Percentiles rank a stretch among this genome's conserved stretches.
These are phyloP conservation scores for Annona squamosa DNA, from an alignment of 164 flowering plant species.

Conservation along the genomic window DNA sequence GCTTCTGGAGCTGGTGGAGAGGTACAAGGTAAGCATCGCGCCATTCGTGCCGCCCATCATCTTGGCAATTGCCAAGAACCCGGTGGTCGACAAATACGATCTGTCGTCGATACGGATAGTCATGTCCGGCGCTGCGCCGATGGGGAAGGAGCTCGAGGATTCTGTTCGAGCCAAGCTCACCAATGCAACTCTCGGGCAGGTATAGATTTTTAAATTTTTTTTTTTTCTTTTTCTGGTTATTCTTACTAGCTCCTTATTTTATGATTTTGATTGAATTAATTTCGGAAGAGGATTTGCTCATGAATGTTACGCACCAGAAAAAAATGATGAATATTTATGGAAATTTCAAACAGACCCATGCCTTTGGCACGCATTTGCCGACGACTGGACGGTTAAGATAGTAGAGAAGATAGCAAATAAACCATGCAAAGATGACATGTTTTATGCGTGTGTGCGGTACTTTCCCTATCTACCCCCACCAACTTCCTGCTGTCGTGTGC, in stretches of 20 bases:
- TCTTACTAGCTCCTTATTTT: too few species aligned
- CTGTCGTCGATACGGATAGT: conserved; percentile 62
- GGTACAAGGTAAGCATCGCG: conserved; percentile 57
- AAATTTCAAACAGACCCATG: background rate
- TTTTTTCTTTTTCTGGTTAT: too few species aligned
- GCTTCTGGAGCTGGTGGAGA: conserved; percentile 56
- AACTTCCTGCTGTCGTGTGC: too few species aligned
- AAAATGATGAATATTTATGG: background rate
- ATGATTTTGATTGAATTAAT: background rate
- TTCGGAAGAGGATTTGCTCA: background rate
- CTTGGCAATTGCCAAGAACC: conserved; percentile 62
- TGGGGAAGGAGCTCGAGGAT: conserved; percentile 94
- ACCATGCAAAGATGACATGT: too few species aligned
- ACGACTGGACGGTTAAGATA: too few species aligned
- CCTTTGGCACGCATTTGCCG: too few species aligned
- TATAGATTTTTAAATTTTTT: conserved; percentile 6
- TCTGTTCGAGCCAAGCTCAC: conserved; percentile 61
- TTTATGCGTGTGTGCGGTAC: too few species aligned
- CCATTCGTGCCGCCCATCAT: conserved; percentile 92
- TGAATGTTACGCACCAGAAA: background rate
- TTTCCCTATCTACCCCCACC: too few species aligned
- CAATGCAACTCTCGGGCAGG: conserved; percentile 88
- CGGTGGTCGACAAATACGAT: conserved; percentile 53
- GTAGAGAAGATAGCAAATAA: too few species aligned
- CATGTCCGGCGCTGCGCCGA: conserved; percentile 81